Evolutionary conservation across 305 asterid species (phyloP).

Genomic region (Ruellia speciosa): DNA sequence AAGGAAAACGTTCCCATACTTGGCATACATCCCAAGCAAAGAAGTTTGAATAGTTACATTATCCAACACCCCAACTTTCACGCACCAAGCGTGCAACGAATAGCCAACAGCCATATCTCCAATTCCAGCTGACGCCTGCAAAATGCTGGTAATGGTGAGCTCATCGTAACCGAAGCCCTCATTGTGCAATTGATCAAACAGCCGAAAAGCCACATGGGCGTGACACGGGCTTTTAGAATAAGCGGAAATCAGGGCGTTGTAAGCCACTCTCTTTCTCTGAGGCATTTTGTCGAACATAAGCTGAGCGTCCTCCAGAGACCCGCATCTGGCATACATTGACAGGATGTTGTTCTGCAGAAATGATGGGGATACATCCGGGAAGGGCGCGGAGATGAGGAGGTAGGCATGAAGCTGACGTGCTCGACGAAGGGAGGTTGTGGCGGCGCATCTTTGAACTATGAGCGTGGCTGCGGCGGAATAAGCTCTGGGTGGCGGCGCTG

Average conservation of each 20-base stretch:
- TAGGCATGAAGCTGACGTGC: constrained; percentile 77
- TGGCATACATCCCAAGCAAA: constrained; percentile 63
- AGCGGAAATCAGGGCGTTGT: constrained; percentile 60
- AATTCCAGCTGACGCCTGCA: constrained; percentile 52
- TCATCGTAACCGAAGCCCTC: constrained; percentile 46
- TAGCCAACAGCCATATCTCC: constrained; percentile 38
- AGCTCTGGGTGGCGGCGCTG: constrained; percentile 29
- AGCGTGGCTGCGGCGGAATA: constrained; percentile 35
- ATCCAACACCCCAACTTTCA: constrained; percentile 43
- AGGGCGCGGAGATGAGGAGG: constrained; percentile 38
- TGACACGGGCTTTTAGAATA: constrained; percentile 40
- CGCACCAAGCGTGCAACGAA: constrained; percentile 42
- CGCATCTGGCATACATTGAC: constrained; percentile 68
- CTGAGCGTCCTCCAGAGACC: constrained; percentile 43
- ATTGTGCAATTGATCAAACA: constrained; percentile 32
- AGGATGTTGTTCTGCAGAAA: constrained; percentile 58
- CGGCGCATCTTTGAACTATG: constrained; percentile 46
- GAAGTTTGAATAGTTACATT: constrained; percentile 55
- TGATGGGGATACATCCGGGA: constrained; percentile 26
- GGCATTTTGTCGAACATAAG: constrained; percentile 78
- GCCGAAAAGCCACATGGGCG: constrained; percentile 31
- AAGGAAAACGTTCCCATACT: constrained; percentile 35
- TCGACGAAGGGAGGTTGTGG: constrained; percentile 39
- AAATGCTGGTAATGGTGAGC: constrained; percentile 52
- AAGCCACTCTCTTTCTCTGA: constrained; percentile 55